Evolutionary conservation across 305 asterid species (phyloP).

Genomic region (Rubia tinctorum): DNA sequence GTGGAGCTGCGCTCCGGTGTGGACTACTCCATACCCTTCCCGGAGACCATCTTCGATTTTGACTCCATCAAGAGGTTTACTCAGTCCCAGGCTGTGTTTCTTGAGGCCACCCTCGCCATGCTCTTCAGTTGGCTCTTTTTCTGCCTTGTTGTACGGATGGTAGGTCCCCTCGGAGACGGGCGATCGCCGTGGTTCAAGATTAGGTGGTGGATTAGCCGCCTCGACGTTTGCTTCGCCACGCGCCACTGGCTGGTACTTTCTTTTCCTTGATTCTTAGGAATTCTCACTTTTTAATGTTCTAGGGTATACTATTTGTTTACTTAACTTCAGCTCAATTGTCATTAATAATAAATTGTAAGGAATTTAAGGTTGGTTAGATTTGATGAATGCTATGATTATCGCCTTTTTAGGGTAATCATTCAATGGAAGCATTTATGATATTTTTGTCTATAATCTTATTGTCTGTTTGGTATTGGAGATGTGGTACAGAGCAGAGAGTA

Average conservation of each 20-base stretch:
- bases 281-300: neutral
- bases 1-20: conserved; percentile 63
- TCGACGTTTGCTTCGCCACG: conserved; percentile 74
- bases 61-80: conserved; percentile 77
- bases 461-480: neutral
- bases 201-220: conserved; percentile 96
- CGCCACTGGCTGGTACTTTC: conserved; percentile 71
- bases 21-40: conserved; percentile 54
- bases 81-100: conserved; percentile 87
- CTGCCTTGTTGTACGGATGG: conserved; percentile 59
- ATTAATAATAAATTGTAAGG: neutral
- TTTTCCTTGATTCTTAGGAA: neutral
- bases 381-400: neutral
- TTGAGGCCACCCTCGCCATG: conserved; percentile 77
- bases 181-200: conserved; percentile 66
- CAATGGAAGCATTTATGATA: neutral
- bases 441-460: neutral
- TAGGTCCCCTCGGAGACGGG: conserved; percentile 59
- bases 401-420: neutral
- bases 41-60: conserved; percentile 64
- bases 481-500: too few relatives aligned
- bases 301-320: neutral
- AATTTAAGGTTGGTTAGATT: neutral
- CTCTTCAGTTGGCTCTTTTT: conserved; percentile 66
- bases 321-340: neutral